Percentiles rank a stretch among this genome's conserved stretches.
Conservation (phyloP, 106 monocot species). For the Dendrobium huoshanense region DNA sequence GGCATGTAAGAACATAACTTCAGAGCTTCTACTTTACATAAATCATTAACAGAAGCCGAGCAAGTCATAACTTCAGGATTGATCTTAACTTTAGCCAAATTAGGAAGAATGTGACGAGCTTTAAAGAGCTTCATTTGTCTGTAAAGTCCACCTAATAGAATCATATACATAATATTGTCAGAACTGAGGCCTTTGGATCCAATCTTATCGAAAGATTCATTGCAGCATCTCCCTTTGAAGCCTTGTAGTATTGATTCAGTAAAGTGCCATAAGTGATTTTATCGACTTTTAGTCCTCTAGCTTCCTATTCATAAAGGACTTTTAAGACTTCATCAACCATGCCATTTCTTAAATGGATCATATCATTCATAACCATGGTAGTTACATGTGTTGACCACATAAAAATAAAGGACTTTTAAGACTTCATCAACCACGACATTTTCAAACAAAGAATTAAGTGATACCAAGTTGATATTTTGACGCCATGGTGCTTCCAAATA, state of each 20-base stretch:
- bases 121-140: conserved; percentile 24
- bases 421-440: too few species aligned
- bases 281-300: conserved; percentile 24
- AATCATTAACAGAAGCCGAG: conserved; percentile 55
- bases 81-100: conserved; percentile 41
- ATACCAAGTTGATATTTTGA: too few species aligned
- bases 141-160: conserved; percentile 56
- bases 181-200: conserved; percentile 26
- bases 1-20: conserved; percentile 36
- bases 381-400: too few species aligned
- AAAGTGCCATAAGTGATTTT: conserved; percentile 47
- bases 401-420: too few species aligned
- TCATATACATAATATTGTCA: conserved; percentile 55
- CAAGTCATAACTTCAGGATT: conserved; percentile 62
- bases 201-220: conserved; percentile 38
- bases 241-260: conserved; percentile 57
- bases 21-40: conserved; percentile 46
- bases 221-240: conserved; percentile 32
- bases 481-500: too few species aligned
- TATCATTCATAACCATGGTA: conserved; percentile 36
- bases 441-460: too few species aligned
- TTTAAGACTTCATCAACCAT: conserved; percentile 31
- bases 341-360: conserved; percentile 29
- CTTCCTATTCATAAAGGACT: conserved; percentile 44
- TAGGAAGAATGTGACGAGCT: conserved; percentile 32